A percentile compares a stretch with the other conserved stretches of the same genome.
These are phyloP conservation scores for Candida koratica DNA, from an alignment of 805 yeast species.

Conservation along the genomic window DNA sequence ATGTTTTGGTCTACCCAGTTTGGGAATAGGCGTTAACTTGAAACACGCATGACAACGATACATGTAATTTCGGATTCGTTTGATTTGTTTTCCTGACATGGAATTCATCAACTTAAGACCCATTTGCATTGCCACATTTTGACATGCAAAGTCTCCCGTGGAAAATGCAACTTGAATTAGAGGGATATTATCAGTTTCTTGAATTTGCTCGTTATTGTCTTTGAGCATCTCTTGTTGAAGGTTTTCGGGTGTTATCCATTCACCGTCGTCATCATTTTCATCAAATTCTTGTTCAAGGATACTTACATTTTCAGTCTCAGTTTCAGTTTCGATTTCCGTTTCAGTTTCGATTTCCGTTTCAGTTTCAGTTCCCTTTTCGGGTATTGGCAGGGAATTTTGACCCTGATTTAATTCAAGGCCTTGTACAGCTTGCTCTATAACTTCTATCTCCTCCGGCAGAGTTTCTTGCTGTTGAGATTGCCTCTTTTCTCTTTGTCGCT, in stretches of 20 bases:
- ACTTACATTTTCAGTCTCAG: background rate
- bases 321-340: background rate
- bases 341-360: conserved; percentile 1
- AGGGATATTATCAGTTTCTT: conserved; percentile 28
- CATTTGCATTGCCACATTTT: conserved; percentile 87
- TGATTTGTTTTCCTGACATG: conserved; percentile 78
- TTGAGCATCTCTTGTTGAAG: conserved; percentile 63
- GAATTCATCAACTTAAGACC: conserved; percentile 84
- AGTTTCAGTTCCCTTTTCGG: background rate
- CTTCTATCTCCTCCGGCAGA: conserved; percentile 18
- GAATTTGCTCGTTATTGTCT: conserved; percentile 59
- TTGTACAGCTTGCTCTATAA: conserved; percentile 10
- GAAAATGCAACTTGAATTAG: conserved; percentile 77
- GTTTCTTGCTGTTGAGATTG: conserved; percentile 35
- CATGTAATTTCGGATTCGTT: conserved; percentile 86
- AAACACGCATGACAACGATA: conserved; percentile 97
- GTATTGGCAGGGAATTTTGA: conserved; percentile 4
- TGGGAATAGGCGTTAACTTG: conserved; percentile 71
- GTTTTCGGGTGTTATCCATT: conserved; percentile 92
- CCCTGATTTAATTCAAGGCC: conserved; percentile 2
- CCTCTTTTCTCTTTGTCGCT: conserved; percentile 58
- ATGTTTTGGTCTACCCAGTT: conserved; percentile 70
- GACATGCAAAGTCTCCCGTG: conserved; percentile 96
- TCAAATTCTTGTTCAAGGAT: conserved; percentile 48
- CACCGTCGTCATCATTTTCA: conserved; percentile 78